Conservation (phyloP, 1,284 basidiomycete genomes). For the Trametes hirsuta region DNA sequence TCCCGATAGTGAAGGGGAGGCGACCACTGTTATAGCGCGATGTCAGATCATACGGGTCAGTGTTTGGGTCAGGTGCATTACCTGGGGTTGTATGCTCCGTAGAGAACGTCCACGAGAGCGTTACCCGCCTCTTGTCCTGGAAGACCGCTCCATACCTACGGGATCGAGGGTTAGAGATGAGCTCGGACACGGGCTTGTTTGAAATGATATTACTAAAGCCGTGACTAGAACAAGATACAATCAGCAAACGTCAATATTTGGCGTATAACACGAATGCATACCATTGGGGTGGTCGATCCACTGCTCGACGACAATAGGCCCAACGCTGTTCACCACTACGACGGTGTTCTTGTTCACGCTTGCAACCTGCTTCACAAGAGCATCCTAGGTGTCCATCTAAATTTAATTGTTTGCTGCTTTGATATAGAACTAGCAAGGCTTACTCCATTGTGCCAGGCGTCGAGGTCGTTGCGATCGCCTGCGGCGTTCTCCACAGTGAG, state of each 20-base stretch:
- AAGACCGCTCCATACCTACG: constrained; percentile 55
- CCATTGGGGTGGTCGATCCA: constrained; percentile 68
- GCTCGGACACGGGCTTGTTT: too few species aligned
- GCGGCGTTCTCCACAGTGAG: constrained; percentile 64
- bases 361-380: constrained; percentile 55
- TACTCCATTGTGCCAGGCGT: constrained; percentile 65
- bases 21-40: constrained; percentile 41
- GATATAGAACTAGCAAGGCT: constrained; percentile 5
- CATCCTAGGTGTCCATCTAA: constrained; percentile 43
- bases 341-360: constrained; percentile 66
- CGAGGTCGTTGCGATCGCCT: constrained; percentile 76
- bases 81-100: constrained; percentile 69
- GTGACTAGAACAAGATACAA: constrained; percentile 42
- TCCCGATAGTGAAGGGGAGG: constrained; percentile 49
- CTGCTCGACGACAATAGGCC: constrained; percentile 64
- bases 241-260: neutral
- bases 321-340: constrained; percentile 77
- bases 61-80: constrained; percentile 24
- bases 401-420: neutral
- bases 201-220: constrained; percentile 42
- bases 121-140: constrained; percentile 78
- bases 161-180: neutral
- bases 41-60: constrained; percentile 8
- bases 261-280: constrained; percentile 35
- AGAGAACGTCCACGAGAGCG: constrained; percentile 62